These are phyloP conservation scores for Coemansia sp. DNA, from an alignment of 192 early-diverging fungal genomes.

Conservation along the genomic window DNA sequence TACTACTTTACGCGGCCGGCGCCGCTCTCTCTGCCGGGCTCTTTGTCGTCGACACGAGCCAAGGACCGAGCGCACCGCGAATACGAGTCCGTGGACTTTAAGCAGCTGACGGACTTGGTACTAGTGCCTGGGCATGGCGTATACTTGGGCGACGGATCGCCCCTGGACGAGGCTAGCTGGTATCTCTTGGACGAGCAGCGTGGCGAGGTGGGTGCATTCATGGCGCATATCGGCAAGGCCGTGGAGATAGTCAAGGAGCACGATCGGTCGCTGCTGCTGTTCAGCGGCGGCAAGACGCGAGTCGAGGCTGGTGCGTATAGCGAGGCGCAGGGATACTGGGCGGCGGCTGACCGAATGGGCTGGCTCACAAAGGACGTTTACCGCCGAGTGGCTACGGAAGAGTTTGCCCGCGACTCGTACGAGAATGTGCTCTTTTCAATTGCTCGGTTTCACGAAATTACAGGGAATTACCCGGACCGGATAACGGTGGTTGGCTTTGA, in stretches of 20 bases:
- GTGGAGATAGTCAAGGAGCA: conserved; percentile 45
- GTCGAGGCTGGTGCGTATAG: conserved; percentile 42
- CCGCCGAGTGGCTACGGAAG: conserved; percentile 54
- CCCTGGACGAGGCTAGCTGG: conserved; percentile 51
- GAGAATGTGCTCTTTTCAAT: conserved; percentile 60
- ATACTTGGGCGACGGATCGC: conserved; percentile 42
- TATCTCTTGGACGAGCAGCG: conserved; percentile 45
- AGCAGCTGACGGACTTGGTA: conserved; percentile 51
- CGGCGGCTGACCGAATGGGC: conserved; percentile 48
- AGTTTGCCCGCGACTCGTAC: conserved; percentile 59
- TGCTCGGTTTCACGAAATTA: conserved; percentile 57
- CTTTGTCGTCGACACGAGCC: conserved; percentile 31
- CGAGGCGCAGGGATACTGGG: conserved; percentile 59
- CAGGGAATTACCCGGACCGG: conserved; percentile 52
- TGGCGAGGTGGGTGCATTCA: conserved; percentile 47
- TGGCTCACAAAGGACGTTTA: conserved; percentile 47
- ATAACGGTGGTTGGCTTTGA: conserved; percentile 52
- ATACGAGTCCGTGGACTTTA: conserved; percentile 25
- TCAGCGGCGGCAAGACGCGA: conserved; percentile 55
- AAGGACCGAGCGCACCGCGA: conserved; percentile 4
- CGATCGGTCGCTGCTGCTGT: conserved; percentile 47
- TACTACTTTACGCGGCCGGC: conserved; percentile 54
- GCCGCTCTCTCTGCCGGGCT: conserved; percentile 27
- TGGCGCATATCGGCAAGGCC: conserved; percentile 53
- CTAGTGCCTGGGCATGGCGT: conserved; percentile 56